phyloP scores from a whole-genome alignment of 208 protist genomes.

The Leishmania aethiopica region DNA sequence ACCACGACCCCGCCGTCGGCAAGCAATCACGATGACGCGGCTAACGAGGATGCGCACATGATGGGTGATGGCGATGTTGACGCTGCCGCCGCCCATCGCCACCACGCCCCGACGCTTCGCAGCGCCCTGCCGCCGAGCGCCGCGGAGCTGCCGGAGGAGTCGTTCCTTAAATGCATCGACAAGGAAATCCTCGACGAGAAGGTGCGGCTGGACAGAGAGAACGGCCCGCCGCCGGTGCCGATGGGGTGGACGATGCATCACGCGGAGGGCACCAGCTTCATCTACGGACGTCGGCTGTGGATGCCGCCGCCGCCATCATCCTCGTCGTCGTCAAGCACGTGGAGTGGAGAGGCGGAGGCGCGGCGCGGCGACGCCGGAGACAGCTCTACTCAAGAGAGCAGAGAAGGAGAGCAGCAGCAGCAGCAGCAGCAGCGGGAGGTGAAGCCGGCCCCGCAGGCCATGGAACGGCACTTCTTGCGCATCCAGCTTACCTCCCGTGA shows the following conservation, averaged over 20 bases:
- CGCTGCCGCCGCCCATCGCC: background rate
- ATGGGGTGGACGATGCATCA: constrained; percentile 80
- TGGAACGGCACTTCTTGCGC: constrained; percentile 76
- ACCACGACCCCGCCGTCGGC: constrained; percentile 2
- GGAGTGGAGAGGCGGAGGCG: background rate
- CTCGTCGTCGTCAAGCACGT: background rate
- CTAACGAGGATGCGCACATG: background rate
- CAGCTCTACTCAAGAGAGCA: background rate
- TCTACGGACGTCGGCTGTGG: constrained; percentile 80
- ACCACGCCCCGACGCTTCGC: constrained; percentile 41
- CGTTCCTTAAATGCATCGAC: constrained; percentile 82
- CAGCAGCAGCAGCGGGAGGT: background rate
- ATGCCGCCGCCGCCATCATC: constrained; percentile 41
- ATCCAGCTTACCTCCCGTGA: constrained; percentile 81
- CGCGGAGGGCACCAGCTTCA: constrained; percentile 61
- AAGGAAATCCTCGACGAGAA: constrained; percentile 89
- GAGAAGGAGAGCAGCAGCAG: background rate
- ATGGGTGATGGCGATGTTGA: background rate
- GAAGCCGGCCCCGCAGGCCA: background rate
- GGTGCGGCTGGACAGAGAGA: constrained; percentile 79
- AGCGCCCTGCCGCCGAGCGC: constrained; percentile 52
- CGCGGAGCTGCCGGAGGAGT: constrained; percentile 56
- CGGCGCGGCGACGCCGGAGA: background rate
- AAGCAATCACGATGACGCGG: background rate
- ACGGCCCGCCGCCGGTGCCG: constrained; percentile 62